Base-by-base conservation (phyloP, 441 rosid genomes). In the Pelargonium myrrhifolium region DNA sequence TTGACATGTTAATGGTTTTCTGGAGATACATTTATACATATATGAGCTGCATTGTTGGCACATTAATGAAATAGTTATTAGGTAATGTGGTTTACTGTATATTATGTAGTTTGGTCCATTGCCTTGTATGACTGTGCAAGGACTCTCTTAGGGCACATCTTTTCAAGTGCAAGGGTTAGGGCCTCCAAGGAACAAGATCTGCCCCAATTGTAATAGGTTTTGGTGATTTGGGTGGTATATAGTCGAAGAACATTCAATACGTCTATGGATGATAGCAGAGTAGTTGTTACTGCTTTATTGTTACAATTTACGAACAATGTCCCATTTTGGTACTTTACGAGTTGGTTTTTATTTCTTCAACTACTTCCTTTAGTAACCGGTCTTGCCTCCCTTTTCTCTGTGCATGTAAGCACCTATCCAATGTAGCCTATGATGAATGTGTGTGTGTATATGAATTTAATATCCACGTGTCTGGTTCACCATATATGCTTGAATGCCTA, bases 81-180 rank as follows among this genome's bases (percentile, higher is more conserved):
- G 28, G 28, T 21, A 56, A 21, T 20, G 28, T 11, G 9, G 22
- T 56, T 21, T 55, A 9, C 22, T 55, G 3, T 18, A 18, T 55
- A 9, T 22, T 56, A 56, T 56, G 21, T 18, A 12, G 22, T 18
- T 56, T 56, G 61, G 61, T 20, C 61, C 26, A 56, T 56, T 49
- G 56, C 56, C 56, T 12, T 12, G n/a, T 49, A 12, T 5, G 17
- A n/a, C 6, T 49, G 9, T 56, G 14, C 61, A 20, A 24, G 40
- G 6, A 7, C 61, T 56, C 61, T 21, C 28, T 56, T 56, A 20
- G 61, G 26, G 28, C 28, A 21, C 10, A 56, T 20, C 9, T 56
- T 9, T 56, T 56, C 61, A 56, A 20, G 61, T 56, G 14, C 20
- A 20, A 20, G 28, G 61, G 61, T 20, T 56, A 56, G 61, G 59